A percentile compares a stretch with the other conserved stretches of the same genome.
phyloP scores from a whole-genome alignment of 768 basidiomycete genomes.

The Dioszegia crocea region DNA sequence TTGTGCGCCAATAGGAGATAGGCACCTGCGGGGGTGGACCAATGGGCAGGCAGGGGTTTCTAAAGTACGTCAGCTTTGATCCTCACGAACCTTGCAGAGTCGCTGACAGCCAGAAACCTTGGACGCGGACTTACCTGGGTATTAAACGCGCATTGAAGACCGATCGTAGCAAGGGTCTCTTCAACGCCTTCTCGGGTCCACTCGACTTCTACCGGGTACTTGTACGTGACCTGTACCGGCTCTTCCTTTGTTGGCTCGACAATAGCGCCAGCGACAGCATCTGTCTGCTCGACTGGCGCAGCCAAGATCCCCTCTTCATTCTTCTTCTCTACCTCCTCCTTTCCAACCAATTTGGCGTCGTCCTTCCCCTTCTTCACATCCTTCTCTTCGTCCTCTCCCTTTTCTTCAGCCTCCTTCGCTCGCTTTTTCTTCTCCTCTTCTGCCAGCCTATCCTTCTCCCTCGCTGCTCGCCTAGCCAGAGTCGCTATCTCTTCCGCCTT shows the following conservation, averaged over 20 bases:
- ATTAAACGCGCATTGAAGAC: constrained; percentile 38
- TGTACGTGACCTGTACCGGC: not conserved
- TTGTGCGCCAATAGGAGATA: constrained; percentile 28
- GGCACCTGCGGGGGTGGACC: constrained; percentile 12
- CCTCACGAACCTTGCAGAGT: too few relatives aligned
- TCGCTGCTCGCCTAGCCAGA: not conserved
- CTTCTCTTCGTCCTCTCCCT: constrained; percentile 1
- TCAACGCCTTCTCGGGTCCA: constrained; percentile 29
- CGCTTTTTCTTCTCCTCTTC: constrained; percentile 1
- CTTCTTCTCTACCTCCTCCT: not conserved
- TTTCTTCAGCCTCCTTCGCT: constrained; percentile 6
- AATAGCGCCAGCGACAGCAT: too few relatives aligned
- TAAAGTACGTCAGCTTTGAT: constrained; percentile 3
- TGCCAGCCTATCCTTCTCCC: constrained; percentile 1
- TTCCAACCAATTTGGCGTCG: not conserved
- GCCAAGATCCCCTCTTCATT: not conserved
- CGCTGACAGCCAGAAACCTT: too few relatives aligned
- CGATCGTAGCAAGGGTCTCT: constrained; percentile 32
- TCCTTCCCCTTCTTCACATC: constrained; percentile 3
- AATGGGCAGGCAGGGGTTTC: constrained; percentile 30
- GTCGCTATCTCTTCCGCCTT: constrained; percentile 7
- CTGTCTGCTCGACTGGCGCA: not conserved
- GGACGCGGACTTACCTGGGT: constrained; percentile 22
- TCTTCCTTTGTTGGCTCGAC: constrained; percentile 5
- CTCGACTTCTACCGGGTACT: not conserved